Conservation (phyloP, 768 basidiomycete genomes). For the Nidula microcarpa region DNA sequence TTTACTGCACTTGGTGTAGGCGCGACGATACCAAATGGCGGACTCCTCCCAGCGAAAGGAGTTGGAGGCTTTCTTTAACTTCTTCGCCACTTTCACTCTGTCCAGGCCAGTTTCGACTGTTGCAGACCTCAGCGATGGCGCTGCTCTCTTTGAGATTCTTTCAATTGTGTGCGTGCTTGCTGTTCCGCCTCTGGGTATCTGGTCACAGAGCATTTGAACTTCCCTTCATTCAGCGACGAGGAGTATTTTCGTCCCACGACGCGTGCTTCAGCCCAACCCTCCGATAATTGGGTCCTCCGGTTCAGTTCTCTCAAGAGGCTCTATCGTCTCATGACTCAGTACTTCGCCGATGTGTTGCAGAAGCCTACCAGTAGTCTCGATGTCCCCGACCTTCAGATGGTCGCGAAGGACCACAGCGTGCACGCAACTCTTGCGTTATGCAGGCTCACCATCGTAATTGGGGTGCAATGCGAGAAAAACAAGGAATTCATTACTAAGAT, state of each 20-base stretch:
- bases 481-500: slow-evolving; percentile 88
- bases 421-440: slow-evolving; percentile 71
- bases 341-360: slow-evolving; percentile 80
- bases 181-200: background rate
- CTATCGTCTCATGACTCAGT: slow-evolving; percentile 86
- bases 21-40: slow-evolving; percentile 18
- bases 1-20: too few relatives aligned
- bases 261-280: slow-evolving; percentile 55
- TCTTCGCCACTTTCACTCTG: slow-evolving; percentile 73
- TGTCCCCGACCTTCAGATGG: slow-evolving; percentile 83
- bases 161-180: slow-evolving; percentile 60
- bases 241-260: slow-evolving; percentile 71
- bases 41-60: slow-evolving; percentile 50
- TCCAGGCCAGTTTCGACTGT: slow-evolving; percentile 57
- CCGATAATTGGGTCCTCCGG: slow-evolving; percentile 88
- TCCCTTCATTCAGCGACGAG: slow-evolving; percentile 51
- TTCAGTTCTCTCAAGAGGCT: slow-evolving; percentile 81
- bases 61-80: slow-evolving; percentile 77
- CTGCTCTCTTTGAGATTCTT: slow-evolving; percentile 72
- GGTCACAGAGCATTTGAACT: background rate
- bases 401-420: slow-evolving; percentile 74
- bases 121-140: slow-evolving; percentile 78
- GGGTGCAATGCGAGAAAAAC: slow-evolving; percentile 86
- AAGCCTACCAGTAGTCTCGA: slow-evolving; percentile 75
- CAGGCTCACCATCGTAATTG: slow-evolving; percentile 78